Evolutionary conservation across 352 stramenopile species (phyloP).

Genomic region (Pythium insidiosum): DNA sequence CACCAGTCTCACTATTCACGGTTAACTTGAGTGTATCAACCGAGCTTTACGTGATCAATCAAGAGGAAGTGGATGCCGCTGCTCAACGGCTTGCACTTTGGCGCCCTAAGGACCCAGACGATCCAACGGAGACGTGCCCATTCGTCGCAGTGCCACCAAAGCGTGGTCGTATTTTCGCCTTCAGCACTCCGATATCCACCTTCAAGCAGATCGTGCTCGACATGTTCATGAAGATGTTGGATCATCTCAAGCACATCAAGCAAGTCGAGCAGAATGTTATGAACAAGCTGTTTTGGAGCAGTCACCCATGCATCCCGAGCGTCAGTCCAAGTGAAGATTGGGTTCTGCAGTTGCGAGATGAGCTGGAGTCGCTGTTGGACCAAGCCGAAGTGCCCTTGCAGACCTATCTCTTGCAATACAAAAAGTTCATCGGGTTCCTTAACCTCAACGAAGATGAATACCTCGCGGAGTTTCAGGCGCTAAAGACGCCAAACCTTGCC

Average conservation of each 20-base stretch:
- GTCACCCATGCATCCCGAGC: constrained; percentile 80
- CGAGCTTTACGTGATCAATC: constrained; percentile 69
- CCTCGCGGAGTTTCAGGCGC: constrained; percentile 53
- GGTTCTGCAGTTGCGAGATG: constrained; percentile 53
- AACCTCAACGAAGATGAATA: constrained; percentile 89
- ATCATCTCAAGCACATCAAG: constrained; percentile 79
- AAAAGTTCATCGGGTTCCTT: constrained; percentile 83
- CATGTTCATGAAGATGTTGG: constrained; percentile 73
- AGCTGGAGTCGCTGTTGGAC: constrained; percentile 49
- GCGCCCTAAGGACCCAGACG: constrained; percentile 60
- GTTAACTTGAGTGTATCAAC: constrained; percentile 64
- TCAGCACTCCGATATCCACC: constrained; percentile 51
- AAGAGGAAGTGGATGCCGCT: constrained; percentile 52
- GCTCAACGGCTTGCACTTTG: constrained; percentile 41
- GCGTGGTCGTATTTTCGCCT: constrained; percentile 47
- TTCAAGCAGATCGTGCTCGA: constrained; percentile 56
- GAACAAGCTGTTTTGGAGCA: constrained; percentile 93
- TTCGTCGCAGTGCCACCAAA: constrained; percentile 32
- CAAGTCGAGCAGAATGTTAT: constrained; percentile 90
- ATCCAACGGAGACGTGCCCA: constrained; percentile 53
- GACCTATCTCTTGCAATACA: constrained; percentile 79
- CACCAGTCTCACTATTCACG: constrained; percentile 58
- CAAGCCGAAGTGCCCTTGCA: constrained; percentile 47
- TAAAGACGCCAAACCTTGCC: constrained; percentile 63
- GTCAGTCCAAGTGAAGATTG: constrained; percentile 84